Evolutionary conservation across 2,329 filamentous ascomycete genomes (phyloP).

Genomic region (Paraphaeosphaeria minitans): DNA sequence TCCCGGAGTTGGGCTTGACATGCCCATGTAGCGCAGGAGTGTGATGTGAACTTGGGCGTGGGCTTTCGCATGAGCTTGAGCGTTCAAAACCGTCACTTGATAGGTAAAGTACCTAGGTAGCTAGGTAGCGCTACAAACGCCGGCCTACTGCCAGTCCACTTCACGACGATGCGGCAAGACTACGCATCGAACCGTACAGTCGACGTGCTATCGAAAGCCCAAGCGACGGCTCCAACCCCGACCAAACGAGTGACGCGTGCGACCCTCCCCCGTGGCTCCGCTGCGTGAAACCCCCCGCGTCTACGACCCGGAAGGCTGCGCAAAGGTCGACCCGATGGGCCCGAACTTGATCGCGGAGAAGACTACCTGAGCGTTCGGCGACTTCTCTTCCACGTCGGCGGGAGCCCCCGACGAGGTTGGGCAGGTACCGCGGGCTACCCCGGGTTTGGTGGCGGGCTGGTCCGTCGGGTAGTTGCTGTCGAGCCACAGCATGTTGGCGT

Average conservation of each 20-base stretch:
- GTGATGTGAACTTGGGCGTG: too few species aligned
- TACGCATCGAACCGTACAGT: too few species aligned
- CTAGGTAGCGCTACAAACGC: too few species aligned
- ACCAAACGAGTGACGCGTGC: neutral
- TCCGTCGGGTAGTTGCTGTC: slow-evolving; percentile 64
- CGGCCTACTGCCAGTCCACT: too few species aligned
- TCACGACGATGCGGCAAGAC: too few species aligned
- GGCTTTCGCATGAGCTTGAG: too few species aligned
- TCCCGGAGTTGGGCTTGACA: too few species aligned
- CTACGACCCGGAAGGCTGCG: slow-evolving; percentile 6
- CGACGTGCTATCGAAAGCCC: too few species aligned
- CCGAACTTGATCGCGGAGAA: slow-evolving; percentile 33
- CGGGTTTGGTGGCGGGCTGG: slow-evolving; percentile 14
- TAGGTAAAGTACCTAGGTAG: too few species aligned
- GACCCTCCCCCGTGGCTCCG: neutral
- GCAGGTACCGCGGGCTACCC: slow-evolving; percentile 23
- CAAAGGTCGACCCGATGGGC: slow-evolving; percentile 25
- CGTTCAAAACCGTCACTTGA: too few species aligned
- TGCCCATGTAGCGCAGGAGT: too few species aligned
- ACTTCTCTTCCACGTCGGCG: slow-evolving; percentile 22
- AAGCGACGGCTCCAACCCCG: neutral
- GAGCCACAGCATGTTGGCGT: slow-evolving; percentile 72
- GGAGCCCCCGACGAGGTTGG: slow-evolving; percentile 21
- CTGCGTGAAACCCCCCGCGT: neutral
- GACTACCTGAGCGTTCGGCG: slow-evolving; percentile 18